These are phyloP conservation scores for Rhexocercosporidium sp. DNA, from an alignment of 2,329 filamentous ascomycete genomes.

Conservation along the genomic window DNA sequence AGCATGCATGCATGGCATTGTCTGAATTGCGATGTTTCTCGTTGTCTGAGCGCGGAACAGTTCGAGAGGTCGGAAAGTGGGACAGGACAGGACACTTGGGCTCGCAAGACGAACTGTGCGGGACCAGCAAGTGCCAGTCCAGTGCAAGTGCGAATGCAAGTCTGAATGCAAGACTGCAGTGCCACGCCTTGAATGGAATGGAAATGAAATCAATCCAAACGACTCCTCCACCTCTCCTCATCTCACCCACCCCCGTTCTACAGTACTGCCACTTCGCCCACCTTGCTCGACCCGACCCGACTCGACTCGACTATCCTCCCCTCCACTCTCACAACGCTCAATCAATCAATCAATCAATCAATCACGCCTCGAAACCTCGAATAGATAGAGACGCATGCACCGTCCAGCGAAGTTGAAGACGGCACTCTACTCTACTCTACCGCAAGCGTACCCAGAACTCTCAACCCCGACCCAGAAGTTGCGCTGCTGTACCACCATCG, in stretches of 20 bases:
- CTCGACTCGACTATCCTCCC: background rate
- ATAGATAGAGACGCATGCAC: background rate
- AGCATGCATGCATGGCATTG: too few relatives aligned
- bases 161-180: too few relatives aligned
- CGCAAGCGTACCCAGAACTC: background rate
- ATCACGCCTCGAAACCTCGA: background rate
- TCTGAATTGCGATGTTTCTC: background rate
- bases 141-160: too few relatives aligned
- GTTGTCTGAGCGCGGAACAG: background rate
- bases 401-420: background rate
- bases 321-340: background rate
- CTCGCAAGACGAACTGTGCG: background rate
- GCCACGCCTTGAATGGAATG: too few relatives aligned
- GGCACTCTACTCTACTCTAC: background rate
- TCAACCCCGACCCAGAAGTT: background rate
- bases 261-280: too few relatives aligned
- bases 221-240: background rate
- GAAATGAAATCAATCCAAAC: background rate
- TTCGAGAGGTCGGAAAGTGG: too few relatives aligned
- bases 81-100: too few relatives aligned
- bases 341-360: background rate
- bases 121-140: background rate
- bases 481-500: slow-evolving; percentile 13
- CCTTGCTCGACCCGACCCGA: too few relatives aligned
- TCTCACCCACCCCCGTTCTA: too few relatives aligned